phyloP scores from a whole-genome alignment of 345 rosid species.

The Pseudoturritis turrita region DNA sequence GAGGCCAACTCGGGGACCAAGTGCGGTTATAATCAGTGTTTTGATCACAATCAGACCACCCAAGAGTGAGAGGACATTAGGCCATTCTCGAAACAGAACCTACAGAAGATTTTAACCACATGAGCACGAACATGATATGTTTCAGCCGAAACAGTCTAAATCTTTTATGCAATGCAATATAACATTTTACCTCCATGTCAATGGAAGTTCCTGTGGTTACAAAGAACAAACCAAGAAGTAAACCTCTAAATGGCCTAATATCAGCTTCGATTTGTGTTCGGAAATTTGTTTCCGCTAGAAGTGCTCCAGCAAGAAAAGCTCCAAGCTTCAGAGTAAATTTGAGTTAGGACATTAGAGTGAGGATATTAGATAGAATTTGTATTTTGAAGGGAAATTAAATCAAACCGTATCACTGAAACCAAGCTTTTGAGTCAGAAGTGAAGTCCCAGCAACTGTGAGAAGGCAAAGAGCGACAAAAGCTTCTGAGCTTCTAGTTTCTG shows the following conservation, averaged over 20 bases:
- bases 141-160: neutral
- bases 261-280: slow-evolving; percentile 98
- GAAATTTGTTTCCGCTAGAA: slow-evolving; percentile 93
- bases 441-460: slow-evolving; percentile 91
- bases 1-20: slow-evolving; percentile 97
- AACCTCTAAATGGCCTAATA: slow-evolving; percentile 95
- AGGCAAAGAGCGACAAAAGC: slow-evolving; percentile 96
- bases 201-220: slow-evolving; percentile 94
- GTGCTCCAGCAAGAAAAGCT: slow-evolving; percentile 96
- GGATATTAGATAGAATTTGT: slow-evolving; percentile 1
- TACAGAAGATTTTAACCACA: slow-evolving; percentile 31
- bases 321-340: slow-evolving; percentile 62
- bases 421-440: slow-evolving; percentile 80
- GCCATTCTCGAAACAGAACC: slow-evolving; percentile 90
- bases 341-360: neutral
- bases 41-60: slow-evolving; percentile 86
- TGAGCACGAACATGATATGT: neutral
- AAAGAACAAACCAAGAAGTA: slow-evolving; percentile 92
- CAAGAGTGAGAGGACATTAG: slow-evolving; percentile 88
- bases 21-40: slow-evolving; percentile 76
- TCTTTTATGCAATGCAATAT: neutral
- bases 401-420: slow-evolving; percentile 97
- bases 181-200: slow-evolving; percentile 73
- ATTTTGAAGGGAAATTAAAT: neutral
- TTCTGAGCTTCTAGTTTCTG: slow-evolving; percentile 93